Evolutionary conservation across 2,329 filamentous ascomycete species (phyloP), one percentile per base, ranked within the genome.

Genomic region (Myriosclerotinia scirpicola): DNA sequence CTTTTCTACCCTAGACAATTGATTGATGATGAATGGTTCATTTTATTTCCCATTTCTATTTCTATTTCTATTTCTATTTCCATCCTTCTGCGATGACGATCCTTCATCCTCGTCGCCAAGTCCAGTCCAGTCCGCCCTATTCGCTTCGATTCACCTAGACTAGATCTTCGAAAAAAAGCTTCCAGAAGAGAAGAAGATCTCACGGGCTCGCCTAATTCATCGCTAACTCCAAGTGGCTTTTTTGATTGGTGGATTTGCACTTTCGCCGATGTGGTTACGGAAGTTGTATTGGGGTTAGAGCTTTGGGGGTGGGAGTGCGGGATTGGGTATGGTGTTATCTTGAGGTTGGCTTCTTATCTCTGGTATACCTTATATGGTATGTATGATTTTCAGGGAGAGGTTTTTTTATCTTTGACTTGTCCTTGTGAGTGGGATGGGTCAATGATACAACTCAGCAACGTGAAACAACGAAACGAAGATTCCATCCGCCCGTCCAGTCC

Each of bases 261-360:
- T 65, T 65, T 50, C 22, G 63, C 63, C 54, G 63, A 65, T 9
- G 42, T 26, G 9, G 42, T 26, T 14, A 36, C 42, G 53, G 55
- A 42, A 48, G 7, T 20, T 20, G 44, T 46, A 8, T 5, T 0
- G 17, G 20, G 44, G 58, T 9, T 38, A 36, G 26, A 4, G 26
- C 3, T 12, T 26, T 22, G 44, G 20, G 44, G 58, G 58, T 17
- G 38, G 9, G n/a, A 8, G 5, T 34, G 42, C 20, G 54, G 14
- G 20, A 42, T 44, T 63, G 15, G 60, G 22, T 7, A 44, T 55
- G 38, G 48, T 42, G 36, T 54, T 64, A 55, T 64, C 60, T 63
- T 20, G 36, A 11, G 15, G 12, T 30, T 42, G 36, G 5, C 38
- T 36, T 12, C 61, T 64, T 64, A 64, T 55, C 61, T 64, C 38